These are phyloP conservation scores for Haplosporangium sp. DNA, from an alignment of 371 early-diverging fungal genomes.

Conservation along the genomic window DNA sequence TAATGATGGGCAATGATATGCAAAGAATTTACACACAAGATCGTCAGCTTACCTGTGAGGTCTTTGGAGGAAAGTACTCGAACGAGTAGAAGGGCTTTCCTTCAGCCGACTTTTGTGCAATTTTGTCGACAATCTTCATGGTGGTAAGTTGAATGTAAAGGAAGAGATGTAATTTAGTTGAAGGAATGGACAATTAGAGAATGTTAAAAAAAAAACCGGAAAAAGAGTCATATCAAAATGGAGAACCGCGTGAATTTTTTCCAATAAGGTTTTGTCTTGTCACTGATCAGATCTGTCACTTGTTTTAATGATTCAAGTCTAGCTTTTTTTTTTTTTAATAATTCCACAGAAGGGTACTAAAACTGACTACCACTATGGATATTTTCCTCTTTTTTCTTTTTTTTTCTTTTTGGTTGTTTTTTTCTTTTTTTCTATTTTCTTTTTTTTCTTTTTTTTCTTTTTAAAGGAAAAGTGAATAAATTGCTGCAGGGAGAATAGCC, in stretches of 20 bases:
- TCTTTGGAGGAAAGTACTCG: slow-evolving; percentile 98
- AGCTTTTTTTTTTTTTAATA: too few relatives aligned
- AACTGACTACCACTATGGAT: too few relatives aligned
- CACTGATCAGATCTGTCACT: too few relatives aligned
- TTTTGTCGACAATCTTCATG: slow-evolving; percentile 76
- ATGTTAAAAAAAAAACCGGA: not conserved
- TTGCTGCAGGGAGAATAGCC: slow-evolving; percentile 31
- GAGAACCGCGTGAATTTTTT: not conserved
- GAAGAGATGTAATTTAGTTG: not conserved
- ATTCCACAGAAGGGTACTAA: too few relatives aligned
- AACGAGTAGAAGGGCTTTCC: slow-evolving; percentile 80
- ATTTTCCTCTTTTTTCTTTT: not conserved
- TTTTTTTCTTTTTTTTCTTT: not conserved
- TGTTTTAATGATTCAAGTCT: too few relatives aligned
- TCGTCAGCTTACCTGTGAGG: slow-evolving; percentile 76
- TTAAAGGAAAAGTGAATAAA: slow-evolving; percentile 31
- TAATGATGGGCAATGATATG: too few relatives aligned
- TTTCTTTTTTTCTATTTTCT: not conserved
- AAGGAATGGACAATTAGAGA: not conserved
- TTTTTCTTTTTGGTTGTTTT: not conserved
- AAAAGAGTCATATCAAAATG: not conserved
- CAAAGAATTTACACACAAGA: not conserved
- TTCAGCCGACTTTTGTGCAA: slow-evolving; percentile 41
- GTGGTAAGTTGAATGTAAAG: not conserved
- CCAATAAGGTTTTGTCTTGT: too few relatives aligned